phyloP scores from a whole-genome alignment of 2,329 filamentous ascomycete genomes.

The Triangularia verruculosa region DNA sequence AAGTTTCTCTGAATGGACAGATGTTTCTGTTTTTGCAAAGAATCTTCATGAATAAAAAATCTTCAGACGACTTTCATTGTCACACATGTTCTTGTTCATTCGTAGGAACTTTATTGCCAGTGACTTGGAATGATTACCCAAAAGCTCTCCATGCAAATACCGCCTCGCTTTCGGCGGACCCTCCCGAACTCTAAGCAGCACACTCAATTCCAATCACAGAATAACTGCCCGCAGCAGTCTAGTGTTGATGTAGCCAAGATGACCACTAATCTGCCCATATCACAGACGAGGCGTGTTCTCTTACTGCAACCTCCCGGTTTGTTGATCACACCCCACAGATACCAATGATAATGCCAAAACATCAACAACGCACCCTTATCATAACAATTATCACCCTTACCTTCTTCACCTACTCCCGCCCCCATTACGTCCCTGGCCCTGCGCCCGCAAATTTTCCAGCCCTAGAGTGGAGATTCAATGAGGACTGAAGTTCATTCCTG shows the following conservation, averaged over 20 bases:
- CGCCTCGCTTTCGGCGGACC: background rate
- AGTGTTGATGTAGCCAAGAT: background rate
- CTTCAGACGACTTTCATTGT: background rate
- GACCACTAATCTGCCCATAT: background rate
- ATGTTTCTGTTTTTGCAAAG: background rate
- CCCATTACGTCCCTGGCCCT: conserved; percentile 17
- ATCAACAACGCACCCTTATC: background rate
- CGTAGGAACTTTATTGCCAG: background rate
- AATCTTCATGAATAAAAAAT: background rate
- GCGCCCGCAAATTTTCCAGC: conserved; percentile 3
- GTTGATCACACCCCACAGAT: background rate
- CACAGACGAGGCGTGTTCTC: too few species aligned
- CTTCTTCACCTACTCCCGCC: background rate
- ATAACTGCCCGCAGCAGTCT: background rate
- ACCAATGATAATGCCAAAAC: background rate
- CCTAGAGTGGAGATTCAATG: too few species aligned
- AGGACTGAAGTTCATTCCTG: background rate
- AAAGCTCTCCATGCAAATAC: background rate
- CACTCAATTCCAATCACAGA: background rate
- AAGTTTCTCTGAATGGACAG: background rate
- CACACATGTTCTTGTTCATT: background rate
- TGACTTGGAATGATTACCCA: background rate
- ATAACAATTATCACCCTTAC: background rate
- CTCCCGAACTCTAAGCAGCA: background rate
- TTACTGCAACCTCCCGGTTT: too few species aligned